Evolutionary conservation across 2,329 filamentous ascomycete genomes (phyloP).

Genomic region (Trichoderma lentiforme): DNA sequence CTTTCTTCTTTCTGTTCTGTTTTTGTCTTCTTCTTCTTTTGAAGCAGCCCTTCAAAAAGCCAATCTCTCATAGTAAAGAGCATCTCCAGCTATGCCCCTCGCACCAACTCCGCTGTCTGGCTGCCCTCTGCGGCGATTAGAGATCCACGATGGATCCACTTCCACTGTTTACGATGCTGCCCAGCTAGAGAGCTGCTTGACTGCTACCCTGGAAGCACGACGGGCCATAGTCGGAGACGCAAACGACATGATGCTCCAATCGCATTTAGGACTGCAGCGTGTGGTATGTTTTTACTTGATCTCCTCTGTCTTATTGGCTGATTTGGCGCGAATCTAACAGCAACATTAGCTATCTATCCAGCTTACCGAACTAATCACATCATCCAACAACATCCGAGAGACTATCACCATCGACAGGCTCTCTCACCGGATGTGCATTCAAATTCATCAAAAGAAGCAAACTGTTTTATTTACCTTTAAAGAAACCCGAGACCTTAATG

Average conservation of each 20-base stretch:
- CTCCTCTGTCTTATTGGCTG: no score
- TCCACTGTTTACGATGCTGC: slow-evolving; percentile 25
- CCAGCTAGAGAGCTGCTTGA: slow-evolving; percentile 24
- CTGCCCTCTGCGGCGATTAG: slow-evolving; percentile 31
- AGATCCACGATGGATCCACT: slow-evolving; percentile 27
- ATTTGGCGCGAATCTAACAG: neutral
- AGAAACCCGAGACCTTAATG: slow-evolving; percentile 32
- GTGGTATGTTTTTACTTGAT: slow-evolving; percentile 25
- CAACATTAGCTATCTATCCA: slow-evolving; percentile 29
- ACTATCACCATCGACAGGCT: slow-evolving; percentile 25
- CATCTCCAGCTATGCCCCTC: slow-evolving; percentile 25
- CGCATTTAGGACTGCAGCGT: slow-evolving; percentile 25
- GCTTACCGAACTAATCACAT: slow-evolving; percentile 27
- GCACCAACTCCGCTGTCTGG: slow-evolving; percentile 30
- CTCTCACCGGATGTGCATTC: slow-evolving; percentile 26
- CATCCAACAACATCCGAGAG: slow-evolving; percentile 14
- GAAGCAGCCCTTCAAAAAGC: neutral
- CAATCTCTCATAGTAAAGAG: neutral
- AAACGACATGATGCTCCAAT: slow-evolving; percentile 27
- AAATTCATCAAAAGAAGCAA: slow-evolving; percentile 26
- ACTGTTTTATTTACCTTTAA: slow-evolving; percentile 29
- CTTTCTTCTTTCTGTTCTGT: neutral
- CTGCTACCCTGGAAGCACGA: slow-evolving; percentile 30
- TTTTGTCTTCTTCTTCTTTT: neutral
- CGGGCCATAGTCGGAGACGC: slow-evolving; percentile 6